Conservation (phyloP, 805 yeast genomes). For the Candida germanica region DNA sequence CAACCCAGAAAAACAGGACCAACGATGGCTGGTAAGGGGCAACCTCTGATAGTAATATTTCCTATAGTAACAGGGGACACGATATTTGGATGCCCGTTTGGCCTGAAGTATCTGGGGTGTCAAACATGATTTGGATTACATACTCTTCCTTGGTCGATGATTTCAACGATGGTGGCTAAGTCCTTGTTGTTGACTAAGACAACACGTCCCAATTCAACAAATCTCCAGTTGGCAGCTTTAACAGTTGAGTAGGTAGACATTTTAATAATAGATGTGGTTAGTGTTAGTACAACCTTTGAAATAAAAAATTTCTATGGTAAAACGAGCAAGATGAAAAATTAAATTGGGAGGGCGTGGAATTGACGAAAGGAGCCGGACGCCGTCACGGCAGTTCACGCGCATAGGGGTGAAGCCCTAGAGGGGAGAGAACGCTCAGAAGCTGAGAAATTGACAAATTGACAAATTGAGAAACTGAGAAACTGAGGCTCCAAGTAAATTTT, state of each 20-base stretch:
- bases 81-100: no score
- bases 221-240: constrained; percentile 98
- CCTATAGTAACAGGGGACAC: no score
- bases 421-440: no score
- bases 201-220: constrained; percentile 98
- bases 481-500: no score
- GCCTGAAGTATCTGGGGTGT: no score
- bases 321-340: constrained; percentile 10
- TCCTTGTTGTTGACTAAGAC: constrained; percentile 83
- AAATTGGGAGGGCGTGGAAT: constrained; percentile 5
- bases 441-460: no score
- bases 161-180: constrained; percentile 96
- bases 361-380: neutral
- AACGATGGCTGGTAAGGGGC: no score
- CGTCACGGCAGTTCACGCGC: constrained; percentile 3
- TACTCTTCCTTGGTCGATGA: constrained; percentile 99
- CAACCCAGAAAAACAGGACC: no score
- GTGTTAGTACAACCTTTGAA: constrained; percentile 9
- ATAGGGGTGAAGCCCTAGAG: no score
- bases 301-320: constrained; percentile 13
- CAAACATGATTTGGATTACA: no score
- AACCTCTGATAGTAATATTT: no score
- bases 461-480: no score
- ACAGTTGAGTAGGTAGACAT: constrained; percentile 56
- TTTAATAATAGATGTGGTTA: constrained; percentile 9